Evolutionary conservation across 176 grass and related monocot genomes (phyloP).

Genomic region (Aegilops sharonensis): DNA sequence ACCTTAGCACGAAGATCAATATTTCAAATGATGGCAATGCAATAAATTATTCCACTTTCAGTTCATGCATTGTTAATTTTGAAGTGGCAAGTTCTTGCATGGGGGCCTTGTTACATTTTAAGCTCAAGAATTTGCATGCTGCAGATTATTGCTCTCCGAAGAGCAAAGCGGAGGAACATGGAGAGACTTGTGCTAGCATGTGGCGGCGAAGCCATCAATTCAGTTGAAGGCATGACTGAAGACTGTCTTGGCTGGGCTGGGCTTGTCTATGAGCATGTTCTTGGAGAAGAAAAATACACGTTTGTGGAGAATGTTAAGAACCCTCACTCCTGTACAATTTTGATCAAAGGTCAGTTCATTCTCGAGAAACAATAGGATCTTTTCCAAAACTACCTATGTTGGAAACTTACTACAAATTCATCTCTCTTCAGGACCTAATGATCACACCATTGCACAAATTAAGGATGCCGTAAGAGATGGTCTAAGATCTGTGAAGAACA

Average conservation of each 20-base stretch:
- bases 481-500: constrained; percentile 94
- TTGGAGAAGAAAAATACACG: constrained; percentile 98
- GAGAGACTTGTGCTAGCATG: constrained; percentile 91
- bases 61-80: neutral
- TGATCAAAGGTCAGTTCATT: constrained; percentile 86
- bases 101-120: neutral
- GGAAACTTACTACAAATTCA: constrained; percentile 17
- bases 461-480: constrained; percentile 95
- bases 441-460: constrained; percentile 98
- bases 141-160: constrained; percentile 92
- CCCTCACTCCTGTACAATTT: constrained; percentile 88
- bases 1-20: neutral
- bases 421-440: constrained; percentile 78
- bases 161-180: constrained; percentile 98
- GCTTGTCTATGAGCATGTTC: constrained; percentile 89
- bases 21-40: neutral
- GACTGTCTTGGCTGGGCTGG: constrained; percentile 96
- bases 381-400: neutral
- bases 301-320: constrained; percentile 98
- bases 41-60: neutral
- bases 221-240: constrained; percentile 86
- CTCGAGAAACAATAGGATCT: constrained; percentile 3
- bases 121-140: constrained; percentile 19
- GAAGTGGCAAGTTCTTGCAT: neutral
- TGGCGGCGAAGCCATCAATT: constrained; percentile 89